These are phyloP conservation scores for Pichia sp. DNA, from an alignment of 1,139 yeast species.

Conservation along the genomic window DNA sequence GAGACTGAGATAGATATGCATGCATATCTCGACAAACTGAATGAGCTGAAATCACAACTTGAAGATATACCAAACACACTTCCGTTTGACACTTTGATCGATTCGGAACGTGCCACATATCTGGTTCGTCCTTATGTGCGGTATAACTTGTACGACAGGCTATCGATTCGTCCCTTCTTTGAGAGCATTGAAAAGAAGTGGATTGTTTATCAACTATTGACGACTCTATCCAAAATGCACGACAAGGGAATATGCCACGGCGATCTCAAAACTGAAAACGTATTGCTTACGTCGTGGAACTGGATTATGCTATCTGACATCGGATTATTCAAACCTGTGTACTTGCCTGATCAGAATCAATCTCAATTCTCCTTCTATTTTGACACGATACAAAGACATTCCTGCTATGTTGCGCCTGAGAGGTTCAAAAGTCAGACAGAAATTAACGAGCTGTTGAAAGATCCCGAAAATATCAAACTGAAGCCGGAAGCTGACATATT, in stretches of 20 bases:
- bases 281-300: slow-evolving; percentile 82
- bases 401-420: slow-evolving; percentile 94
- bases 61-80: slow-evolving; percentile 58
- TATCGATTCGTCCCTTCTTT: slow-evolving; percentile 83
- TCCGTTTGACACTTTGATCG: slow-evolving; percentile 70
- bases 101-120: slow-evolving; percentile 91
- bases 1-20: slow-evolving; percentile 27
- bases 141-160: slow-evolving; percentile 77
- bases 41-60: slow-evolving; percentile 39
- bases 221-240: slow-evolving; percentile 63
- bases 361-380: slow-evolving; percentile 90
- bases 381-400: slow-evolving; percentile 81
- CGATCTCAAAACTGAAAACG: slow-evolving; percentile 86
- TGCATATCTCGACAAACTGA: slow-evolving; percentile 37
- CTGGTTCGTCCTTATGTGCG: slow-evolving; percentile 76
- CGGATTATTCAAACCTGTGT: slow-evolving; percentile 79
- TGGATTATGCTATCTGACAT: slow-evolving; percentile 84
- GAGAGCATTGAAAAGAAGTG: slow-evolving; percentile 79
- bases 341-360: slow-evolving; percentile 89
- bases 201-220: slow-evolving; percentile 74
- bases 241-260: slow-evolving; percentile 68
- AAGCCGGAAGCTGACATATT: slow-evolving; percentile 81
- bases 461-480: slow-evolving; percentile 40
- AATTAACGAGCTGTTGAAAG: slow-evolving; percentile 26
- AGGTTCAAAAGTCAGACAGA: slow-evolving; percentile 51